Evolutionary conservation across 257 asterid species (phyloP).

Genomic region (Solanum pinnatisectum): DNA sequence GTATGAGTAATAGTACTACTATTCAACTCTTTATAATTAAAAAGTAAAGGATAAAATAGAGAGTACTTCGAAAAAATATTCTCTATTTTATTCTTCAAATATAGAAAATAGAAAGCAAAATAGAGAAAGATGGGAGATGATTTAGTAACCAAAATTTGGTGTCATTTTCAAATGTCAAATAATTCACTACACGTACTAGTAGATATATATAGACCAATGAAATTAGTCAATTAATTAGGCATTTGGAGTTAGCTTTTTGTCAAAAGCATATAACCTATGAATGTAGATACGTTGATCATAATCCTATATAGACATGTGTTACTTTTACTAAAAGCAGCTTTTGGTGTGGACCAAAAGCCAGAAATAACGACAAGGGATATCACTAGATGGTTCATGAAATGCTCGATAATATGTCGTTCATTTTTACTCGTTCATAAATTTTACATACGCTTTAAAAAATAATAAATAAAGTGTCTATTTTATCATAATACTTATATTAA

Average conservation of each 20-base stretch:
- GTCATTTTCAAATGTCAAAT: not conserved
- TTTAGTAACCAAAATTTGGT: not conserved
- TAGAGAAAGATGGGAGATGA: too few relatives aligned
- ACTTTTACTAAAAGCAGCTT: not conserved
- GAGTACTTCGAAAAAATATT: too few relatives aligned
- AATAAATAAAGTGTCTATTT: too few relatives aligned
- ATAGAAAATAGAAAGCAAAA: too few relatives aligned
- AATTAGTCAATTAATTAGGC: not conserved
- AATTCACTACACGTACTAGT: not conserved
- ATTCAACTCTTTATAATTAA: too few relatives aligned
- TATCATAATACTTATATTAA: too few relatives aligned
- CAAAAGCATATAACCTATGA: not conserved
- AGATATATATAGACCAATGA: not conserved
- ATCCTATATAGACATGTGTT: not conserved
- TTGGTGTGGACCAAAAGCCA: not conserved
- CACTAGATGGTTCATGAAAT: not conserved
- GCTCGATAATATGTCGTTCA: not conserved
- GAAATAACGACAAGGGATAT: not conserved
- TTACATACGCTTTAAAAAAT: fast-evolving
- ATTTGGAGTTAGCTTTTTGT: not conserved
- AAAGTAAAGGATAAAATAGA: too few relatives aligned
- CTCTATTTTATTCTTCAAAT: too few relatives aligned
- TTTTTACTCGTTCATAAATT: not conserved
- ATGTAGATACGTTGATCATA: not conserved
- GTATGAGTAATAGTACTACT: too few relatives aligned